Base-by-base conservation (phyloP, 345 rosid genomes). In the Orychophragmus violaceus region DNA sequence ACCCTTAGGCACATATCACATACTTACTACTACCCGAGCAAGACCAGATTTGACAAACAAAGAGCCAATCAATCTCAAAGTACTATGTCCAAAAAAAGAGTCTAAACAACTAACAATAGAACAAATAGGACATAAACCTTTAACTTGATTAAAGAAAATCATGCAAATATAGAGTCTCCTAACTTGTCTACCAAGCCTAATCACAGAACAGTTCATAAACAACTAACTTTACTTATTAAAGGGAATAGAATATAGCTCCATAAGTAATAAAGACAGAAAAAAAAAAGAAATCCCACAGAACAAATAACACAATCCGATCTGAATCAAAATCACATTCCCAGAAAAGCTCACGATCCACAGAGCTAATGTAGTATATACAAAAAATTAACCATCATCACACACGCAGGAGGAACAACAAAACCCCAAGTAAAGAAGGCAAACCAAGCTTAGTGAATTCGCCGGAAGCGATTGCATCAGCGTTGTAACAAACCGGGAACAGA, bases 371-470 rank as follows among this genome's bases (percentile, higher is more conserved):
- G 39, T 22, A 28, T n/a, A 14, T 8, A 17, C 6, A 53, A 2
- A 23, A 19, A 54, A n/a, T n/a, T 32, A 8, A n/a, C n/a, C n/a
- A n/a, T n/a, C n/a, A n/a, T n/a, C n/a, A n/a, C n/a, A n/a, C n/a
- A n/a, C n/a, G n/a, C n/a, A n/a, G n/a, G n/a, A n/a, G n/a, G n/a
- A n/a, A n/a, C n/a, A n/a, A n/a, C n/a, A n/a, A n/a, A n/a, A 23
- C 1, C 7, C 1, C 17, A 28, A 21, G n/a, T 56, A 9, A 53
- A 45, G 59, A 53, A 61, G 54, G n/a, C 76, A 46, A 33, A 93
- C 98, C 98, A 59, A 93, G 84, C 80, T 84, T 86, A 64, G 97
- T 93, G 83, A 88, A 93, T 60, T 93, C 96, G 59, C 89, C 91
- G 25, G 96, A 82, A 33, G 88, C 82, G 58, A 90, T 87, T 54